These are phyloP conservation scores for Hymenotorrendiella dingleyae DNA, from an alignment of 2,329 filamentous ascomycete genomes.

Conservation along the genomic window DNA sequence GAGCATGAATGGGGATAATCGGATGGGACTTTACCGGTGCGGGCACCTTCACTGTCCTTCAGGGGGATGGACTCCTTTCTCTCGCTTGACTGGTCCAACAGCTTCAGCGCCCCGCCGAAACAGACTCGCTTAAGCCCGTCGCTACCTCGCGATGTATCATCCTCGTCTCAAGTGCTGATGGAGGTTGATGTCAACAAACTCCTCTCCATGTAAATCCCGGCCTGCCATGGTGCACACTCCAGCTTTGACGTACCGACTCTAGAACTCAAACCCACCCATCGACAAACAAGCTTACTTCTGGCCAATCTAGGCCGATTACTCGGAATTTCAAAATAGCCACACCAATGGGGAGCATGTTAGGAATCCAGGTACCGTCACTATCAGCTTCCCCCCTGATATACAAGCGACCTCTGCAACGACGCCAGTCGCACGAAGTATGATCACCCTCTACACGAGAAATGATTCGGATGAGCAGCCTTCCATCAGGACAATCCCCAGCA, in stretches of 20 bases:
- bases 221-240: background rate
- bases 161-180: slow-evolving; percentile 13
- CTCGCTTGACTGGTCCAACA: background rate
- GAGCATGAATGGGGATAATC: background rate
- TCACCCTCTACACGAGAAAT: no score
- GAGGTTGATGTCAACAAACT: background rate
- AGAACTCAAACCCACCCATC: slow-evolving; percentile 8
- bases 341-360: slow-evolving; percentile 3
- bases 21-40: background rate
- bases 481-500: no score
- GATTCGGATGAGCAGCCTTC: no score
- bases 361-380: no score
- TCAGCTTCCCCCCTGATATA: no score
- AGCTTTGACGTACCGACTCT: background rate
- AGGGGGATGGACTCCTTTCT: background rate
- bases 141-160: slow-evolving; percentile 12
- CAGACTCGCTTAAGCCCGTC: background rate
- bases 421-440: no score
- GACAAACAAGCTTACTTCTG: slow-evolving; percentile 1
- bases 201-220: background rate
- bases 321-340: background rate
- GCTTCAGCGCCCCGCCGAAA: background rate
- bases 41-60: background rate
- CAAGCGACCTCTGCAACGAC: no score
- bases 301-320: background rate